phyloP scores from a whole-genome alignment of 1,284 basidiomycete genomes.

The Ceratobasidium sp. region DNA sequence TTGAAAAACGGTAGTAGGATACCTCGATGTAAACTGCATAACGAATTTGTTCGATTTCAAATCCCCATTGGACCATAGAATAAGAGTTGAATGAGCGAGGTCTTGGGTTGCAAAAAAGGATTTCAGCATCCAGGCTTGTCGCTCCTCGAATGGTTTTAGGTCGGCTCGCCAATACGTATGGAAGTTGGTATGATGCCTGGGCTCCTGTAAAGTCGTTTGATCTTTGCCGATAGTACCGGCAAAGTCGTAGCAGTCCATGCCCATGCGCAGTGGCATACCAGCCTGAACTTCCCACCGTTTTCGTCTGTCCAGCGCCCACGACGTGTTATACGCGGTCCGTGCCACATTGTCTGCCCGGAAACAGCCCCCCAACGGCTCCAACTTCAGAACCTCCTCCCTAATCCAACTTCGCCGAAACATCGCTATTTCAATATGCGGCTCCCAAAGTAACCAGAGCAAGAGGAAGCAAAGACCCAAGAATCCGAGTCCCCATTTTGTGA shows the following conservation, averaged over 20 bases:
- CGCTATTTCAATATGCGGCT: constrained; percentile 85
- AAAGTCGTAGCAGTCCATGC: constrained; percentile 90
- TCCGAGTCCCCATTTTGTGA: constrained; percentile 39
- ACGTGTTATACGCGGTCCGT: constrained; percentile 67
- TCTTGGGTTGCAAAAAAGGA: constrained; percentile 94
- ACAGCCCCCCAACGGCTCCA: constrained; percentile 77
- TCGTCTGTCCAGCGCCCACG: constrained; percentile 69
- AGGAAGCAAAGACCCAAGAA: constrained; percentile 56
- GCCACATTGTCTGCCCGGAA: constrained; percentile 74
- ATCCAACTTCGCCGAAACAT: constrained; percentile 85
- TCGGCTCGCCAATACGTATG: constrained; percentile 95
- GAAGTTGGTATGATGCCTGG: constrained; percentile 70
- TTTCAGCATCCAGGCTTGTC: constrained; percentile 90
- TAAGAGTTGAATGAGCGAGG: constrained; percentile 70
- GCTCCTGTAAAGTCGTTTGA: constrained; percentile 55
- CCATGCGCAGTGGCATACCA: constrained; percentile 79
- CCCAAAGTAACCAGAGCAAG: constrained; percentile 71
- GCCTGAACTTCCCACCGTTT: constrained; percentile 80
- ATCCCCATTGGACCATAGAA: constrained; percentile 91
- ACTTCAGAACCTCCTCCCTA: constrained; percentile 72
- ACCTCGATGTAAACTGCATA: constrained; percentile 70
- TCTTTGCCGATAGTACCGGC: constrained; percentile 74
- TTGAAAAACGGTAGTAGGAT: constrained; percentile 75
- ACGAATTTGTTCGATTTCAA: constrained; percentile 73
- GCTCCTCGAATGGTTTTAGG: constrained; percentile 78